Conservation (phyloP, 2,329 filamentous ascomycete species). For the Penicillium sp. region DNA sequence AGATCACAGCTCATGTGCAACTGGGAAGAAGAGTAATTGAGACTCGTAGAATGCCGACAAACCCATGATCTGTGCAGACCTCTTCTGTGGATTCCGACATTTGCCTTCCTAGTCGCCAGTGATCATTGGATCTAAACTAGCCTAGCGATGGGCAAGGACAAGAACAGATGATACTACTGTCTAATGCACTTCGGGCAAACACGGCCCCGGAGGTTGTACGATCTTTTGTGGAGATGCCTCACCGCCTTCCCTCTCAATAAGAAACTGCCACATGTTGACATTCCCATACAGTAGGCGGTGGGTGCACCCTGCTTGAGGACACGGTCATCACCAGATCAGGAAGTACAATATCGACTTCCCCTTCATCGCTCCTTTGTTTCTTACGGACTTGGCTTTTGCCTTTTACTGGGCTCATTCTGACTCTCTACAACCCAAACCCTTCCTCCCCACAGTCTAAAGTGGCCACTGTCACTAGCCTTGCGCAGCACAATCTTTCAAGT, state of each 20-base stretch:
- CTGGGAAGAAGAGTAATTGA: too few species aligned
- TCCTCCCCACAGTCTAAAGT: conserved; percentile 10
- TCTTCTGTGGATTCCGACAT: too few species aligned
- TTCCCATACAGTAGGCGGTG: conserved; percentile 29
- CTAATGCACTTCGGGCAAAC: background rate
- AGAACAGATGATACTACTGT: too few species aligned
- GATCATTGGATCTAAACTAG: too few species aligned
- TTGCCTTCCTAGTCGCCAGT: too few species aligned
- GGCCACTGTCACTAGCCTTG: conserved; percentile 18
- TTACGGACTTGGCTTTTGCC: conserved; percentile 14
- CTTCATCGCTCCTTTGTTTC: conserved; percentile 26
- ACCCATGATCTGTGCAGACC: too few species aligned
- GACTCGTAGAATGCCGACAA: too few species aligned
- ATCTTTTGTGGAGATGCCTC: conserved; percentile 5
- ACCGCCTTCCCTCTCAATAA: conserved; percentile 17
- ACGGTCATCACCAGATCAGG: conserved; percentile 39
- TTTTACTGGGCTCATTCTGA: conserved; percentile 2
- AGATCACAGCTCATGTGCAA: too few species aligned
- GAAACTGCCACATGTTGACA: conserved; percentile 7
- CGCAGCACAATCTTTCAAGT: conserved; percentile 26
- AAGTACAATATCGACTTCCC: conserved; percentile 27
- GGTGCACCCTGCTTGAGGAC: conserved; percentile 31
- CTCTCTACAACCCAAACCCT: background rate
- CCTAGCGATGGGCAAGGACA: too few species aligned
- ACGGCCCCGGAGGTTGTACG: background rate